Evolutionary conservation across 768 basidiomycete genomes (phyloP).

Genomic region (Ramaria sp.): DNA sequence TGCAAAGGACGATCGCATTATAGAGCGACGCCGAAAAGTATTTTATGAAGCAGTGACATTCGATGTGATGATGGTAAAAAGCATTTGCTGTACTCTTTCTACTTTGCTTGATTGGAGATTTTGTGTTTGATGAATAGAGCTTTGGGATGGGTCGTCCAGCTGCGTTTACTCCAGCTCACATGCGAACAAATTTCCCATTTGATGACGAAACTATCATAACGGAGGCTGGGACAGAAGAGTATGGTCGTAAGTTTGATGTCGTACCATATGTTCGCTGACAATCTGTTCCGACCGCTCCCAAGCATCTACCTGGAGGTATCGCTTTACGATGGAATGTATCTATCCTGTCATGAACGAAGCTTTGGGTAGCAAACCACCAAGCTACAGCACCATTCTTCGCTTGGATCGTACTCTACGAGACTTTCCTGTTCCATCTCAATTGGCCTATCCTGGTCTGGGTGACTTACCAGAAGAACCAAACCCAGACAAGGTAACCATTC

Average conservation of each 20-base stretch:
- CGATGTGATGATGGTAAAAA: background rate
- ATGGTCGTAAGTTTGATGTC: background rate
- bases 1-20: background rate
- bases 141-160: background rate
- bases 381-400: constrained; percentile 11
- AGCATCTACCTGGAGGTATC: constrained; percentile 6
- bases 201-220: background rate
- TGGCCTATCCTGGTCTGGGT: constrained; percentile 62
- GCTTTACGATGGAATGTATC: constrained; percentile 7
- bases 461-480: background rate
- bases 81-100: too few relatives aligned
- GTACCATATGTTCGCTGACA: background rate
- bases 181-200: background rate
- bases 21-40: background rate
- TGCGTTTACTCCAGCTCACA: background rate
- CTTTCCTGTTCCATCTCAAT: constrained; percentile 45
- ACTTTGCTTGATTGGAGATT: too few relatives aligned
- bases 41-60: background rate
- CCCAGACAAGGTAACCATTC: background rate
- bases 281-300: background rate
- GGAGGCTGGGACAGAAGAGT: background rate
- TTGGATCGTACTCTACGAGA: constrained; percentile 13
- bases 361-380: constrained; percentile 10
- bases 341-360: constrained; percentile 12
- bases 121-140: background rate